Evolutionary conservation across 2,329 filamentous ascomycete species (phyloP), one percentile per base, ranked within the genome.

Genomic region (Pseudocercospora pini-densiflorae): DNA sequence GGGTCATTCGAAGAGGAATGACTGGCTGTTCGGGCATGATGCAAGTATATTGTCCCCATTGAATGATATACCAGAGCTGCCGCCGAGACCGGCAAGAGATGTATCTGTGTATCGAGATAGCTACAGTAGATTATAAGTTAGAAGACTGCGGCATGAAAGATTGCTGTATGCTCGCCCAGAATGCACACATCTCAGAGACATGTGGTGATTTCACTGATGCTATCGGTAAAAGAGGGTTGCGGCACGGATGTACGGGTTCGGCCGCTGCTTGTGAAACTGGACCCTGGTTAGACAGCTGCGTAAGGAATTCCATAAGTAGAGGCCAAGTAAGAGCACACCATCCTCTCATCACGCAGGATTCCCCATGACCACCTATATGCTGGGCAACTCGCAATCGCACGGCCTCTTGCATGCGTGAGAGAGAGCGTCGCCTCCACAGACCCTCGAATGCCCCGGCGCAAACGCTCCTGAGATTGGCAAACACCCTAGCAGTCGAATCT

Each of bases 11-110:
- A 29, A 58, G 27, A 61, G 75, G 19, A 75, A 66, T 33, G 72
- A 76, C 54, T 77, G 75, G 75, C 63, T 77, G 27, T 76, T 77
- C 33, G 53, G 24, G 4, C 24, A 33, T n/a, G 53, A 33, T 29
- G 53, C 53, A 19, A 31, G n/a, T 31, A 19, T 14, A 27, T 27
- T 57, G n/a, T 27, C 10, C n/a, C 16, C n/a, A n/a, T 23, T 14
- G 31, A 19, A 19, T 10, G 31, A 57, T 29, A 33, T 29, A 29
- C 53, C 53, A 14, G 24, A 29, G 23, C 27, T 57, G 27, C 53
- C 53, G 24, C 53, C 53, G 16, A 55, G 51, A 31, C 51, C 24
- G 19, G 23, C 51, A 57, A 19, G n/a, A 33, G 53, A 57, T 19
- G 53, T 19, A 5, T 57, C 27, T 27, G 27, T 36, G 31, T 57